Conservation (phyloP, 1,284 basidiomycete species). For the Somion occarium region DNA sequence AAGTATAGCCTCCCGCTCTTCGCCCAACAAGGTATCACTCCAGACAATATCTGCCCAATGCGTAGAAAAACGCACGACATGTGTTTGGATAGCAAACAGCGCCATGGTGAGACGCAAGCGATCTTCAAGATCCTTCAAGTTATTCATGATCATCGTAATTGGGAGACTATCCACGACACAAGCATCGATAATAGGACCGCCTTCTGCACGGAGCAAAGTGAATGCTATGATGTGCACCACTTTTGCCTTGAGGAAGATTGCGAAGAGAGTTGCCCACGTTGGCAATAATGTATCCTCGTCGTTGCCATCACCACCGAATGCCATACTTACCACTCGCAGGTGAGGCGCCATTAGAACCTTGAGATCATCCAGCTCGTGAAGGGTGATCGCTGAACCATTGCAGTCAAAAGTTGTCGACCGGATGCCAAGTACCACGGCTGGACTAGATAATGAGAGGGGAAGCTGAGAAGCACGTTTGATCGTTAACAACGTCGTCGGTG, state of each 20-base stretch:
- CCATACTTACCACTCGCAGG: too few relatives aligned
- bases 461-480: neutral
- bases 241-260: too few relatives aligned
- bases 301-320: too few relatives aligned
- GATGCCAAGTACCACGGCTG: neutral
- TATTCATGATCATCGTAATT: neutral
- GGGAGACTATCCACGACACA: neutral
- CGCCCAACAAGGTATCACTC: too few relatives aligned
- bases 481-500: neutral
- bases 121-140: neutral
- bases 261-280: too few relatives aligned
- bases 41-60: too few relatives aligned
- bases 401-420: neutral
- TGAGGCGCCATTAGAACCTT: neutral
- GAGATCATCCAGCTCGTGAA: neutral
- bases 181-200: too few relatives aligned
- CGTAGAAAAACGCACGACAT: neutral
- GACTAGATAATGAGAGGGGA: neutral
- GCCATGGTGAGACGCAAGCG: neutral
- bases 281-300: too few relatives aligned
- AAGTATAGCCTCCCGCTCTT: too few relatives aligned
- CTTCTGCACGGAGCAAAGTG: too few relatives aligned
- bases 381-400: neutral
- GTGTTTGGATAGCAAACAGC: neutral
- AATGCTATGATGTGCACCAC: too few relatives aligned